A percentile compares a stretch with the other conserved stretches of the same genome.
phyloP scores from a whole-genome alignment of 768 basidiomycete species.

The Neoboletus brunneissimus region DNA sequence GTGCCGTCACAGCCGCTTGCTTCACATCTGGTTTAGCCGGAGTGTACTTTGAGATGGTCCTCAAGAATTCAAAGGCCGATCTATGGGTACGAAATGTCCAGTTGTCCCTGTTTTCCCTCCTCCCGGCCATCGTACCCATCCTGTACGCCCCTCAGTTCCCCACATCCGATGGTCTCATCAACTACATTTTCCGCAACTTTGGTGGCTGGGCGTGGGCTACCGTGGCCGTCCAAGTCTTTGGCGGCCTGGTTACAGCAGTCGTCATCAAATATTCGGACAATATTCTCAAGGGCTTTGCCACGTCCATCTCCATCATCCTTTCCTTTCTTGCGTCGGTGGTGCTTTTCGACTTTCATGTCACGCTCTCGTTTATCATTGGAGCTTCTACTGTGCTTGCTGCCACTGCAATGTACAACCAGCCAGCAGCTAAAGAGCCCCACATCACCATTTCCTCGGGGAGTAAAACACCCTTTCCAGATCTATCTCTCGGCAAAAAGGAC shows the following conservation, averaged over 20 bases:
- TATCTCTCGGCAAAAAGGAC: slow-evolving; percentile 47
- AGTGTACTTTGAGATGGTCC: slow-evolving; percentile 93
- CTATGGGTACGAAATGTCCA: slow-evolving; percentile 92
- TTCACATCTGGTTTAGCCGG: slow-evolving; percentile 89
- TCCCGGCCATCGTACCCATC: slow-evolving; percentile 85
- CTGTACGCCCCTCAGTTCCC: slow-evolving; percentile 48
- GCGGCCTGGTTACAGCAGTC: slow-evolving; percentile 89
- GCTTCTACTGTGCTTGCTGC: slow-evolving; percentile 80
- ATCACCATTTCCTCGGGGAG: slow-evolving; percentile 33
- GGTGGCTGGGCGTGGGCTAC: slow-evolving; percentile 95
- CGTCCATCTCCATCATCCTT: slow-evolving; percentile 87
- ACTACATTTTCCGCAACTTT: slow-evolving; percentile 78
- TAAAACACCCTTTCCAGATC: slow-evolving; percentile 39
- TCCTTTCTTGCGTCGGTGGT: slow-evolving; percentile 92
- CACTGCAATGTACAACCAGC: slow-evolving; percentile 95
- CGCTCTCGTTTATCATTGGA: slow-evolving; percentile 82
- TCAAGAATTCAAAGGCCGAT: slow-evolving; percentile 80
- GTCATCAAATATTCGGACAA: slow-evolving; percentile 98
- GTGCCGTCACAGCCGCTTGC: slow-evolving; percentile 81
- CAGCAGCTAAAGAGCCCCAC: slow-evolving; percentile 38
- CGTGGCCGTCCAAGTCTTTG: slow-evolving; percentile 84
- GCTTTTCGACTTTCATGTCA: slow-evolving; percentile 88
- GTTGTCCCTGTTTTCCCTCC: slow-evolving; percentile 82
- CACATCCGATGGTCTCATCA: slow-evolving; percentile 48
- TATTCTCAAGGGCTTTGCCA: slow-evolving; percentile 96